Conservation (phyloP, 768 basidiomycete genomes). For the Hericium coralloides region DNA sequence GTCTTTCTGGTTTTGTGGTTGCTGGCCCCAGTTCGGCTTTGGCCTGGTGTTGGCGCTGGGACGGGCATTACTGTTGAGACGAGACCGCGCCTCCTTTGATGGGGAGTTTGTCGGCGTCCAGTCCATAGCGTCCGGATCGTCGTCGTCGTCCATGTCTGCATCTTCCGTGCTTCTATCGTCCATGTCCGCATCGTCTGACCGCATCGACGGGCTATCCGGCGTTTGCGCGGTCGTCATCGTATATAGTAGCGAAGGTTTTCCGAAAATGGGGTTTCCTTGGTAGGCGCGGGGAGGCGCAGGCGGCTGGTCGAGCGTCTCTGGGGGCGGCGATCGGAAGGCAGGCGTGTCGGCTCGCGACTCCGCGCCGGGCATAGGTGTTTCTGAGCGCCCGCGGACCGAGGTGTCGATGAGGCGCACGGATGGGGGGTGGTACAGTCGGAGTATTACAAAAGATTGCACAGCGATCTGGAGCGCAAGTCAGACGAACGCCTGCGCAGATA, state of each 20-base stretch:
- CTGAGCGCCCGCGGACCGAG: constrained; percentile 31
- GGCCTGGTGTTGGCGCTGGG: background rate
- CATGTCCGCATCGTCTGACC: background rate
- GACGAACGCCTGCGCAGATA: background rate
- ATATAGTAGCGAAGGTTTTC: constrained; percentile 50
- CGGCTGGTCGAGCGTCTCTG: constrained; percentile 59
- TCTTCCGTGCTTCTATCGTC: constrained; percentile 15
- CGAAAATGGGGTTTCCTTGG: constrained; percentile 49
- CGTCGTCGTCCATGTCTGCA: constrained; percentile 13
- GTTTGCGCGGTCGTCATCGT: constrained; percentile 18
- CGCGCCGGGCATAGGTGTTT: constrained; percentile 28
- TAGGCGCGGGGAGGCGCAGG: constrained; percentile 15
- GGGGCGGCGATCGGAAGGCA: constrained; percentile 30
- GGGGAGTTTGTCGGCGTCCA: constrained; percentile 53
- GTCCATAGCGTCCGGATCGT: constrained; percentile 46
- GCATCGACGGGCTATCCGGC: background rate
- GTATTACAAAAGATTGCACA: constrained; percentile 39
- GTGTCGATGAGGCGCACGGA: constrained; percentile 62
- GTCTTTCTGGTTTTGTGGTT: too few species aligned
- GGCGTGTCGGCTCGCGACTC: background rate
- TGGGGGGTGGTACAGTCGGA: constrained; percentile 63
- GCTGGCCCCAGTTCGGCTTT: too few species aligned
- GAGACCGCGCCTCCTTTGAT: background rate
- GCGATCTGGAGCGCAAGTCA: constrained; percentile 33
- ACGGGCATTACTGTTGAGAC: background rate